Evolutionary conservation across 2,329 filamentous ascomycete species (phyloP).

Genomic region (Colletotrichum nymphaeae): DNA sequence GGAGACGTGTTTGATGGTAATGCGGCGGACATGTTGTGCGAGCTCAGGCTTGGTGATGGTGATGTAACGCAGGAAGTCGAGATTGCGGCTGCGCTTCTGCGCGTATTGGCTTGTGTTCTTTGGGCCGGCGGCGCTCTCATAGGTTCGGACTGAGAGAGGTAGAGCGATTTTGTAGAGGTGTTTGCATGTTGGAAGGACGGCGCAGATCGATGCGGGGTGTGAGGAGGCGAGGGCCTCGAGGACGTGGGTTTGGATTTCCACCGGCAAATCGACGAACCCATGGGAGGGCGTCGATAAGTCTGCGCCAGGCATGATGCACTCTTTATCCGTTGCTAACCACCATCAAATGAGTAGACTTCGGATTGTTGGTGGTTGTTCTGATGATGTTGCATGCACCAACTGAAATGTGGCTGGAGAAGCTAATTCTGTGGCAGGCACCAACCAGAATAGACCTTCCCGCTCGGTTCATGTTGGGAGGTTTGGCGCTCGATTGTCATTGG

Average conservation of each 20-base stretch:
- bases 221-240: neutral
- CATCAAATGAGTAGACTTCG: neutral
- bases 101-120: slow-evolving; percentile 6
- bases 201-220: neutral
- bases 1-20: slow-evolving; percentile 7
- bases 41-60: slow-evolving; percentile 1
- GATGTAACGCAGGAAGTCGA: slow-evolving; percentile 8
- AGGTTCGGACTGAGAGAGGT: slow-evolving; percentile 1
- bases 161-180: neutral
- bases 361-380: neutral
- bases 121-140: neutral
- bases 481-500: neutral
- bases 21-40: neutral
- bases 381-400: neutral
- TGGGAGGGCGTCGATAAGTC: neutral
- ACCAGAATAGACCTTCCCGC: neutral
- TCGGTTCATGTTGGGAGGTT: neutral
- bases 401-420: neutral
- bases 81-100: slow-evolving; percentile 8
- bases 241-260: neutral
- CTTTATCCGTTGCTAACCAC: neutral
- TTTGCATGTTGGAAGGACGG: slow-evolving; percentile 3
- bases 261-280: neutral
- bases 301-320: neutral
- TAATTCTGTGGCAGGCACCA: neutral